A percentile compares a stretch with the other conserved stretches of the same genome.
Conservation (phyloP, 148 eudicot genomes). For the Heliosperma pusillum region DNA sequence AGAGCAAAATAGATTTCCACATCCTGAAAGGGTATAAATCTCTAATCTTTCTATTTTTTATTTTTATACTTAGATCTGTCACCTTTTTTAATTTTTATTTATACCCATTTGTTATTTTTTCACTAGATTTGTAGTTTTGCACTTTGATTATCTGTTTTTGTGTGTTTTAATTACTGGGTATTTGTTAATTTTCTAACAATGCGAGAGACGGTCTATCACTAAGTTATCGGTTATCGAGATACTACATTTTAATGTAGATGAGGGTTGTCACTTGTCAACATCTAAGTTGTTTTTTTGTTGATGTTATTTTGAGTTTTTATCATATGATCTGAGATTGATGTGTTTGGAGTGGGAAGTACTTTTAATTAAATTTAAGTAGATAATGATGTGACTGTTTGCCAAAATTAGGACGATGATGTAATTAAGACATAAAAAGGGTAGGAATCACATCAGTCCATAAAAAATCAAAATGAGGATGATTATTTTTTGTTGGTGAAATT, state of each 20-base stretch:
- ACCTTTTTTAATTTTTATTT: background rate
- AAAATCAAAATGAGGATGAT: background rate
- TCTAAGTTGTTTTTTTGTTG: background rate
- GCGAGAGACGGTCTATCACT: no score
- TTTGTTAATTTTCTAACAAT: background rate
- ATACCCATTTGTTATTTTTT: slow-evolving; percentile 14
- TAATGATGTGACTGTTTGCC: slow-evolving; percentile 12
- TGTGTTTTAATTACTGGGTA: background rate
- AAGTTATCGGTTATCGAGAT: no score
- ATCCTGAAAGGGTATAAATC: slow-evolving; percentile 51
- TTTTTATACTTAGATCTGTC: slow-evolving; percentile 3
- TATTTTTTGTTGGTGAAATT: background rate
- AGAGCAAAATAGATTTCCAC: slow-evolving; percentile 68
- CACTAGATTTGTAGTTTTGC: slow-evolving; percentile 1
- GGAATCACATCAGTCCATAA: slow-evolving; percentile 5
- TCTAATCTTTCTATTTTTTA: background rate
- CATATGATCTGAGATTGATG: background rate
- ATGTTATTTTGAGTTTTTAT: background rate
- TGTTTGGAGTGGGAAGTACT: background rate
- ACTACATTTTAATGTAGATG: background rate
- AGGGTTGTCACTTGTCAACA: background rate
- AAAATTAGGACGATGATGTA: background rate
- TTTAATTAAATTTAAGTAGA: background rate
- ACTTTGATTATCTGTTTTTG: background rate
- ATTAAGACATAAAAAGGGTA: background rate